A percentile compares a stretch with the other conserved stretches of the same genome.
Conservation (phyloP, 306 rosid genomes). For the Castanopsis chinensis region DNA sequence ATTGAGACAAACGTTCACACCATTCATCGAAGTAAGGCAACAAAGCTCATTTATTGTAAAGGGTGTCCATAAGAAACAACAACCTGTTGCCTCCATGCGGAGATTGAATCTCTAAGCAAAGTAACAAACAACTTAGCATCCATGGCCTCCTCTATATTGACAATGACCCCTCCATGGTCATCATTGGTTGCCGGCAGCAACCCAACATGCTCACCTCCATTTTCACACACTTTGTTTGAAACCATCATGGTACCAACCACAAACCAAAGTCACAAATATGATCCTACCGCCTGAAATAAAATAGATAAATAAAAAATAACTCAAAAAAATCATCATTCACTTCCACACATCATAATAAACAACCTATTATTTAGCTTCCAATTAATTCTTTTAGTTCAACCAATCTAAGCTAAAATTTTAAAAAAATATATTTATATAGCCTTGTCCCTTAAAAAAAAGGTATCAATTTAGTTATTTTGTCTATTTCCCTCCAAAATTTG, state of each 20-base stretch:
- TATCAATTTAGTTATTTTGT: no score
- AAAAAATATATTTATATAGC: no score
- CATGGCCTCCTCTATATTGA: conserved; percentile 10
- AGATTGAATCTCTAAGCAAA: conserved; percentile 1
- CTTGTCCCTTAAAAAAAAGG: no score
- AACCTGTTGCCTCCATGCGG: conserved; percentile 11
- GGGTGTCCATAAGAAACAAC: background rate
- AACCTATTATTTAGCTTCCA: no score
- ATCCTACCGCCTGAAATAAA: background rate
- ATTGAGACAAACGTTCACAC: background rate
- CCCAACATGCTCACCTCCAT: background rate
- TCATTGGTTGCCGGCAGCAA: background rate
- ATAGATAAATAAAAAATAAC: background rate
- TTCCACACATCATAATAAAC: background rate
- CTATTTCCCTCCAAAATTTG: no score
- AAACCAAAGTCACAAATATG: background rate
- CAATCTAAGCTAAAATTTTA: no score
- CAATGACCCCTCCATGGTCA: conserved; percentile 7
- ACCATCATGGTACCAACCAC: background rate
- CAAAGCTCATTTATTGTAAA: background rate
- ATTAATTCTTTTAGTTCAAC: no score
- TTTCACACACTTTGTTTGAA: background rate
- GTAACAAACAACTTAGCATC: background rate
- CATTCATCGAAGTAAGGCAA: background rate
- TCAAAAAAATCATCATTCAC: background rate